Conservation (phyloP, 352 stramenopile genomes). For the Phytophthora sp. region DNA sequence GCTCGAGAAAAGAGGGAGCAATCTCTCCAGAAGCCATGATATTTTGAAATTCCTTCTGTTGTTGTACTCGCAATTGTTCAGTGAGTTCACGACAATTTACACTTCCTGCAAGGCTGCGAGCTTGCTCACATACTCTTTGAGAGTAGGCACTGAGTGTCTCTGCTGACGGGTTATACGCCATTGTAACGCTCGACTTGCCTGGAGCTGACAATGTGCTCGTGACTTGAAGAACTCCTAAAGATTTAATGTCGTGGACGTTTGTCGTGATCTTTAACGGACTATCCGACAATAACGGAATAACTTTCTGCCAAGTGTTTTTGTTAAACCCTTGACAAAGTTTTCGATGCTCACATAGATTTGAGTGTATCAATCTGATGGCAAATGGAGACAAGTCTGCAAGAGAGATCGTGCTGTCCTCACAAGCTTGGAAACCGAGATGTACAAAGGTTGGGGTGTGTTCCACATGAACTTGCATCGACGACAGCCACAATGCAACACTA, state of each 20-base stretch:
- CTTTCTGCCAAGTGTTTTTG: background rate
- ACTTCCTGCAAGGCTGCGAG: too few relatives aligned
- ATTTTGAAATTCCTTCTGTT: conserved; percentile 5
- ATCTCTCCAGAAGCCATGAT: background rate
- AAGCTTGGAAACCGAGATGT: background rate
- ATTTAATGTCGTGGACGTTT: too few relatives aligned
- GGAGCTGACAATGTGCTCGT: conserved; percentile 12
- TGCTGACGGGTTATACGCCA: conserved; percentile 22
- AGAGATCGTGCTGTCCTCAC: background rate
- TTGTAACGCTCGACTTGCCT: background rate
- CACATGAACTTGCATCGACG: background rate
- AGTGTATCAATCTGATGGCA: background rate
- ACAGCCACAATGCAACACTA: background rate
- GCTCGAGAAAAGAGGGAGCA: conserved; percentile 18
- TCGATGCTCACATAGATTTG: background rate
- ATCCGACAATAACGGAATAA: too few relatives aligned
- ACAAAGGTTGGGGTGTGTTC: background rate
- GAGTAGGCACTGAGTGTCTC: conserved; percentile 21
- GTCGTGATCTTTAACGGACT: too few relatives aligned
- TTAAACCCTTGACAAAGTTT: background rate
- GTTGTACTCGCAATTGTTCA: conserved; percentile 8
- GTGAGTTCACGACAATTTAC: conserved; percentile 6
- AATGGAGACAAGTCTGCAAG: background rate
- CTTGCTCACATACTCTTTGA: conserved; percentile 14
- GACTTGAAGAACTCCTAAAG: conserved; percentile 27